Evolutionary conservation across 1,284 basidiomycete species (phyloP).

Genomic region (Austroboletus novae-zelandiae): DNA sequence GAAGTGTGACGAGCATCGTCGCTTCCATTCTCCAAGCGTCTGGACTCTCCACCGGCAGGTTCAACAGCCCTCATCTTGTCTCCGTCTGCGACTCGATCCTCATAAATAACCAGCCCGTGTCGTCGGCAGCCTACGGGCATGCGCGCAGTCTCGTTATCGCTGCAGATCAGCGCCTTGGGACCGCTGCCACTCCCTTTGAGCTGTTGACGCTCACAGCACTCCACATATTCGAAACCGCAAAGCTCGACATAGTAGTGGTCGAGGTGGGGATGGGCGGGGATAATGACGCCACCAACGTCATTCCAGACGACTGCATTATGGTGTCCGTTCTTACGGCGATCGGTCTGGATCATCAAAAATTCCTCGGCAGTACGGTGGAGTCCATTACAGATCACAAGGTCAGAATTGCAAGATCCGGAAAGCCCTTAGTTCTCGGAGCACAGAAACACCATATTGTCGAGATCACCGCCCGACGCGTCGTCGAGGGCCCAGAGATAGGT

Average conservation of each 20-base stretch:
- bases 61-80: conserved; percentile 92
- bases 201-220: conserved; percentile 80
- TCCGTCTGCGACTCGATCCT: conserved; percentile 77
- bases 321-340: conserved; percentile 84
- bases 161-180: conserved; percentile 44
- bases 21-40: conserved; percentile 70
- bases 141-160: conserved; percentile 51
- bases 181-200: conserved; percentile 78
- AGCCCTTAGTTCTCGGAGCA: conserved; percentile 72
- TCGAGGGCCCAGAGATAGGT: conserved; percentile 34
- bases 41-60: conserved; percentile 68
- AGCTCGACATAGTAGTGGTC: conserved; percentile 80
- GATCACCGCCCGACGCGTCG: conserved; percentile 39
- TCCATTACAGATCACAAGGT: conserved; percentile 86
- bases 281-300: conserved; percentile 91
- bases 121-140: conserved; percentile 48
- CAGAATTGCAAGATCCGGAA: conserved; percentile 70
- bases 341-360: conserved; percentile 90
- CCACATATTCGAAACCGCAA: conserved; percentile 62
- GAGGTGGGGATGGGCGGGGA: conserved; percentile 96
- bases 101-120: conserved; percentile 61
- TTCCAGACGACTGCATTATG: conserved; percentile 67
- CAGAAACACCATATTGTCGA: conserved; percentile 61
- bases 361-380: conserved; percentile 76
- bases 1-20: conserved; percentile 84